Evolutionary conservation across 805 yeast genomes (phyloP), one percentile per base, ranked within the genome.

Genomic region (Ogataea ramenticola): DNA sequence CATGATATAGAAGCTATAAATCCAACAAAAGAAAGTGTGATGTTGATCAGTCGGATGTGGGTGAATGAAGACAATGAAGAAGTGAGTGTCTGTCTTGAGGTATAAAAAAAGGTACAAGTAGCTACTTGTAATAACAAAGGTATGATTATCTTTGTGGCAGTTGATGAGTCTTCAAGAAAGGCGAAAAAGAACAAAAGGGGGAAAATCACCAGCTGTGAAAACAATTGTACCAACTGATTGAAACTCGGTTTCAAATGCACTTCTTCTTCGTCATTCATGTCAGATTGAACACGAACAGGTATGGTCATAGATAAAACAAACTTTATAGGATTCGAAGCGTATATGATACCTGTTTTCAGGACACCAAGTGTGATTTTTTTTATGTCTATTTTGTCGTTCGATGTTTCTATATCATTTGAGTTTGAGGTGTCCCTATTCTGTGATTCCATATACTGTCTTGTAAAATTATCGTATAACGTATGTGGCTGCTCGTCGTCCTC

Each of bases 1-100:
- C 88, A 80, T 1, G 78, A 57, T 3, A 91, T 67, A 1, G 95
- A 74, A 6, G 79, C 61, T 0, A 74, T 44, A 56, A 91, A 91
- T 0, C 96, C 96, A 3, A 71, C 19, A 0, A 70, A 38, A 0
- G 86, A 63, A 12, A 60, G 42, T n/a, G 39, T 8, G 17, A 59
- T 39, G 4, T 39, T 27, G 15, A 37, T 26, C 12, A 19, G 6
- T 15, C 17, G 17, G n/a, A 34, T 15, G 4, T 17, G 9, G 9
- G 12, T 11, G 6, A 19, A 19, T 10, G 37, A 34, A n/a, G 24
- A 7, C 3, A 14, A 34, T 19, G 36, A 14, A 4, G 14, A 7
- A 34, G 29, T 22, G 3, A 34, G 12, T 7, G 24, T 34, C n/a
- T 34, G 6, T 9, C 19, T 19, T 9, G 37, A 8, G 6, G 19